These are phyloP conservation scores for Xeromyces bisporus DNA, from an alignment of 495 filamentous ascomycete genomes.

Conservation along the genomic window DNA sequence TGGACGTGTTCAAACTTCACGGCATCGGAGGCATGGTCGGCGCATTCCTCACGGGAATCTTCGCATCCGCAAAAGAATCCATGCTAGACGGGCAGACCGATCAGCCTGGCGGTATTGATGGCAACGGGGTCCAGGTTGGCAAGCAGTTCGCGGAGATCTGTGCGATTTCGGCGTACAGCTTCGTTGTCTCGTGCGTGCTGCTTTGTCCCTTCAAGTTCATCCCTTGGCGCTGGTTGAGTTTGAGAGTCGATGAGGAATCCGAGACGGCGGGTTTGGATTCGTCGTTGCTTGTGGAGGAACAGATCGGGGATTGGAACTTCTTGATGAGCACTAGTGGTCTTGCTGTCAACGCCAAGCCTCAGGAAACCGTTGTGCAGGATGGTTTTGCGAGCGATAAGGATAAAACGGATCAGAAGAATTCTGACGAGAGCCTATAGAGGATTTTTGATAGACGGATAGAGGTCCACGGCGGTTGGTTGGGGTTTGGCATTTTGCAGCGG, in stretches of 20 bases:
- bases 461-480: too few species aligned
- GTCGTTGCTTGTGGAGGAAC: conserved; percentile 43
- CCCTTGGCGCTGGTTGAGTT: conserved; percentile 38
- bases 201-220: conserved; percentile 40
- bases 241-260: conserved; percentile 37
- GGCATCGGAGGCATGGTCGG: conserved; percentile 45
- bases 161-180: conserved; percentile 39
- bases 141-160: conserved; percentile 42
- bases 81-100: conserved; percentile 31
- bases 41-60: conserved; percentile 44
- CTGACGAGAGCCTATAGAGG: too few species aligned
- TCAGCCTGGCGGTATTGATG: conserved; percentile 36
- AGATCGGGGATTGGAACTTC: conserved; percentile 32
- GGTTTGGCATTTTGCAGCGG: too few species aligned
- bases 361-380: too few species aligned
- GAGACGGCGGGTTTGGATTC: conserved; percentile 40
- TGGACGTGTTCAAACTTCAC: conserved; percentile 49
- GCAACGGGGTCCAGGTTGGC: conserved; percentile 40
- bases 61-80: conserved; percentile 31
- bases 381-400: too few species aligned
- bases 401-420: too few species aligned
- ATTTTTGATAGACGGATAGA: too few species aligned
- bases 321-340: conserved; percentile 2
- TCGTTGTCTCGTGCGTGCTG: conserved; percentile 34
- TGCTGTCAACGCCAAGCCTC: too few species aligned